Evolutionary conservation across 805 yeast genomes (phyloP), one percentile per base, ranked within the genome.

Genomic region (Saccharomycopsis capsularis): DNA sequence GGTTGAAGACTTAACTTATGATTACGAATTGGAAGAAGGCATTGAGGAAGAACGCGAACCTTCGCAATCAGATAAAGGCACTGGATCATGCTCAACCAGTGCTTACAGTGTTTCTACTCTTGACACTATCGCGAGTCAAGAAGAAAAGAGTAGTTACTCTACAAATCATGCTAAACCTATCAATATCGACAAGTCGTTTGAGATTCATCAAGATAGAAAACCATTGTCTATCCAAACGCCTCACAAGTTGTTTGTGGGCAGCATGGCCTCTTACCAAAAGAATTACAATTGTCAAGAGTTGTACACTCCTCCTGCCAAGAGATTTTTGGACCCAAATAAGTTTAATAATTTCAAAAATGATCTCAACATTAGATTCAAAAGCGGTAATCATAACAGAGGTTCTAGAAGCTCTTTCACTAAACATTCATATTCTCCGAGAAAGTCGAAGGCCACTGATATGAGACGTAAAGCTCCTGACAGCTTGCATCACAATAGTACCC

Each of bases 1-100:
- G 45, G 74, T 87, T 29, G 76, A 77, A 47, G 80, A 73, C 55
- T 81, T 90, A 66, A 87, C 96, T 7, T 77, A 86, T 52, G 96
- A 90, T 65, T n/a, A n/a, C n/a, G n/a, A n/a, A n/a, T n/a, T n/a
- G n/a, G 77, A 73, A 27, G 75, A 72, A 39, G 78, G 70, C 22
- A 76, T 86, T 52, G 96, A 90, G 65, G 76, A 73, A 24, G 75
- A 72, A 39, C 49, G 18, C 2, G 55, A 49, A 16, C 64, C 64
- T 4, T 63, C 58, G n/a, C 51, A 62, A 16, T 52, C 60, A 46
- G 63, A 63, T n/a, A 59, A 63, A 3, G 63, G 64, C 6, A n/a
- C n/a, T n/a, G n/a, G n/a, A n/a, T 42, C 60, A 5, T 51, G 62
- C 3, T 59, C 62, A 21, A 40, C 54, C 7, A 22, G 48, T 30